These are phyloP conservation scores for Linaria vulgaris DNA, from an alignment of 257 asterid species.

Conservation along the genomic window DNA sequence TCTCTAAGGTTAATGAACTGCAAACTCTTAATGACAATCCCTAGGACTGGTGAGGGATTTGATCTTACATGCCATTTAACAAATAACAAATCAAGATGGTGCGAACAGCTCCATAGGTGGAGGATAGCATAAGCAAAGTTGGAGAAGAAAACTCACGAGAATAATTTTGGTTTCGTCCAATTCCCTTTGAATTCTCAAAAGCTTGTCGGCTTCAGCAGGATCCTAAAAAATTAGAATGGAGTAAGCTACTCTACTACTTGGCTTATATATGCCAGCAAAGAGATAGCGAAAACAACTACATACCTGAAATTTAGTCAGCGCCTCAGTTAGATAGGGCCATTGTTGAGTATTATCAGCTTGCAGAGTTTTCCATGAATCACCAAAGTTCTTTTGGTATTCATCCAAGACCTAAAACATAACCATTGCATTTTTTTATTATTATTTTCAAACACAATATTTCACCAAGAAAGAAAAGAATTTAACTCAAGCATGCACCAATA, in stretches of 20 bases:
- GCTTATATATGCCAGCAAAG: background rate
- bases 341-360: constrained; percentile 64
- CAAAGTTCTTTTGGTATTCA: constrained; percentile 79
- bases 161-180: constrained; percentile 95
- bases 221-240: constrained; percentile 45
- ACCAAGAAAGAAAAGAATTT: background rate
- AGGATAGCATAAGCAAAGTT: background rate
- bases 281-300: constrained; percentile 11
- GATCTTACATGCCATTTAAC: background rate
- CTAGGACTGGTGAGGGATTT: background rate
- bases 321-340: constrained; percentile 78
- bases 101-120: background rate
- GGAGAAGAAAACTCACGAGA: constrained; percentile 53
- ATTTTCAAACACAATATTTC: background rate
- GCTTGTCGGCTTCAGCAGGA: constrained; percentile 97
- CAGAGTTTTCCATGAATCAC: constrained; percentile 74
- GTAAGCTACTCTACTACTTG: constrained; percentile 1
- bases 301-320: constrained; percentile 64
- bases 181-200: constrained; percentile 84
- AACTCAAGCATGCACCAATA: background rate
- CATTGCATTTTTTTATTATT: background rate
- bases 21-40: background rate
- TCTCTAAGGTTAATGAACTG: background rate
- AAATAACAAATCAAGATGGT: constrained; percentile 2
- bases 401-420: constrained; percentile 61